These are phyloP conservation scores for Globisporangium solare DNA, from an alignment of 352 stramenopile genomes.

Conservation along the genomic window DNA sequence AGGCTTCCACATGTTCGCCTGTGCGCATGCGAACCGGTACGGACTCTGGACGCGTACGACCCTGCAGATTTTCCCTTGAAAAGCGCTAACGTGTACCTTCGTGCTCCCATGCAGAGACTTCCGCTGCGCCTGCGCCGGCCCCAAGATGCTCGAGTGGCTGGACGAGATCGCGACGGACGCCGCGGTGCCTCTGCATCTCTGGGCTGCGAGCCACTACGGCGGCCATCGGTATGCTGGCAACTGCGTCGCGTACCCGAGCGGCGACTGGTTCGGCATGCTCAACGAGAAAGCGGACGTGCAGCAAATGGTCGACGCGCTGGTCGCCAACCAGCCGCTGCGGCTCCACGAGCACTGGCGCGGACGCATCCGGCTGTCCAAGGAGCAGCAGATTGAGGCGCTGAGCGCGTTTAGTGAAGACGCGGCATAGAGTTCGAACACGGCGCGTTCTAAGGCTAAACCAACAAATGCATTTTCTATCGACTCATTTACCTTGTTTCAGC, in stretches of 20 bases:
- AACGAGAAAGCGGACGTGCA: slow-evolving; percentile 51
- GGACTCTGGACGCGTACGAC: slow-evolving; percentile 1
- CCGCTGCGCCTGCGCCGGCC: slow-evolving; percentile 66
- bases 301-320: slow-evolving; percentile 35
- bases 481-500: no score
- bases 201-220: slow-evolving; percentile 63
- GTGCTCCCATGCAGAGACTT: slow-evolving; percentile 35
- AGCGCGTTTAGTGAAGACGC: slow-evolving; percentile 17
- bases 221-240: slow-evolving; percentile 71
- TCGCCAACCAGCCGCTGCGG: slow-evolving; percentile 34
- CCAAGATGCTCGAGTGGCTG: slow-evolving; percentile 64
- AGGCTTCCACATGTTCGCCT: slow-evolving; percentile 64
- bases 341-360: slow-evolving; percentile 58
- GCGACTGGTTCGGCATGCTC: slow-evolving; percentile 72
- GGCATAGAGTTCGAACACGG: neutral
- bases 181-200: slow-evolving; percentile 38
- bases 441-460: neutral
- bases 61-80: no score
- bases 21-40: slow-evolving; percentile 46
- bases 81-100: slow-evolving; percentile 10
- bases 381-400: slow-evolving; percentile 44
- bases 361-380: slow-evolving; percentile 45
- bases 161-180: slow-evolving; percentile 28
- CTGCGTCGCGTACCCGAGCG: slow-evolving; percentile 68
- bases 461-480: neutral